Conservation (phyloP, 257 asterid species). For the Gentiana dahurica region DNA sequence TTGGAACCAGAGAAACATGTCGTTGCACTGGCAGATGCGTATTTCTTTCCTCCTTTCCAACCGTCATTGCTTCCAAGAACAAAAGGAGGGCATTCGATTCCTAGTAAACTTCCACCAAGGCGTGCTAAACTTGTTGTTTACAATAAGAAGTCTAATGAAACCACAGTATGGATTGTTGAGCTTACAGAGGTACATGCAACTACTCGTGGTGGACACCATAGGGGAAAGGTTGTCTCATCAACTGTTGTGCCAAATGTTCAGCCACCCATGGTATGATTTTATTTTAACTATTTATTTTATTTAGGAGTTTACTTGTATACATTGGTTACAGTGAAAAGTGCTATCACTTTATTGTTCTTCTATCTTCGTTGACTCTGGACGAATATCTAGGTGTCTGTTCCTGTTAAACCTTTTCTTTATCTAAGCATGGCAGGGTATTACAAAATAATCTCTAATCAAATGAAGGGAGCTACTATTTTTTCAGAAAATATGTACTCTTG, state of each 20-base stretch:
- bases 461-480: background rate
- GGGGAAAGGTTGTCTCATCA: slow-evolving; percentile 86
- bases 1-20: slow-evolving; percentile 89
- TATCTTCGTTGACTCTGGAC: background rate
- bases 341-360: background rate
- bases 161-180: slow-evolving; percentile 92
- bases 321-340: background rate
- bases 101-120: slow-evolving; percentile 88
- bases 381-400: background rate
- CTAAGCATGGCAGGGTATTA: background rate
- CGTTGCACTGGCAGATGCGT: slow-evolving; percentile 95
- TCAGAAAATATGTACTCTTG: background rate
- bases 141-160: slow-evolving; percentile 83
- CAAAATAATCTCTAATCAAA: background rate
- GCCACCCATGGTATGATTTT: slow-evolving; percentile 76
- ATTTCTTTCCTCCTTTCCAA: slow-evolving; percentile 96
- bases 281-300: background rate
- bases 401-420: too few species aligned
- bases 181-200: slow-evolving; percentile 92
- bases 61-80: slow-evolving; percentile 73
- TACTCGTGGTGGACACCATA: slow-evolving; percentile 92
- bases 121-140: slow-evolving; percentile 81
- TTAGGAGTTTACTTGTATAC: background rate
- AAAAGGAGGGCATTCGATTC: slow-evolving; percentile 80
- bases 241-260: slow-evolving; percentile 77